phyloP scores from a whole-genome alignment of 805 yeast species.

The Candida sonorensis region DNA sequence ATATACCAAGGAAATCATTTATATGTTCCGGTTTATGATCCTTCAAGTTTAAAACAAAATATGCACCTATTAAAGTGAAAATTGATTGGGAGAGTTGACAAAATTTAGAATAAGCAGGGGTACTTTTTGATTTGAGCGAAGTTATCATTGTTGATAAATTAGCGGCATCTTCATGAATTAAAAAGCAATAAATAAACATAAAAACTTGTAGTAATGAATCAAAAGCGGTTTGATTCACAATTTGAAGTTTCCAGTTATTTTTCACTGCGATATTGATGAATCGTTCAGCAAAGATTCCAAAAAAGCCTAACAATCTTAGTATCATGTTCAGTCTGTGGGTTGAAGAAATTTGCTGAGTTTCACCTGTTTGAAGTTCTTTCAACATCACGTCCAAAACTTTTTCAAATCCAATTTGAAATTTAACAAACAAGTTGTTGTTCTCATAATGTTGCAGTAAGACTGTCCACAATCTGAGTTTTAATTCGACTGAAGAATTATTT shows the following conservation, averaged over 20 bases:
- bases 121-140: conserved; percentile 29
- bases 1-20: conserved; percentile 43
- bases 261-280: conserved; percentile 24
- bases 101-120: conserved; percentile 39
- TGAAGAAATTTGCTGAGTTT: conserved; percentile 16
- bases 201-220: conserved; percentile 26
- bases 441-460: conserved; percentile 54
- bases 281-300: conserved; percentile 42
- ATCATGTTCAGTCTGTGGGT: conserved; percentile 37
- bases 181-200: conserved; percentile 40
- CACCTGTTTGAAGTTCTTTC: too few species aligned
- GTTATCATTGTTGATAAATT: too few species aligned
- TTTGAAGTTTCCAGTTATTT: conserved; percentile 29
- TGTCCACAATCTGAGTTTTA: conserved; percentile 71
- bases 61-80: conserved; percentile 31
- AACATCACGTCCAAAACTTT: conserved; percentile 41
- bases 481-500: conserved; percentile 52
- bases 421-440: conserved; percentile 22
- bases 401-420: conserved; percentile 44
- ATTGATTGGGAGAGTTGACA: conserved; percentile 38
- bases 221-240: conserved; percentile 7
- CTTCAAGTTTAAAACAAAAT: conserved; percentile 23
- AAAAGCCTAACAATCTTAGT: conserved; percentile 45
- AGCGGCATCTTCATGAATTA: conserved; percentile 48
- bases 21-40: conserved; percentile 19